Percentiles rank a stretch among this genome's conserved stretches.
Evolutionary conservation across 345 rosid species (phyloP).

Genomic region (Euphorbia peplus): DNA sequence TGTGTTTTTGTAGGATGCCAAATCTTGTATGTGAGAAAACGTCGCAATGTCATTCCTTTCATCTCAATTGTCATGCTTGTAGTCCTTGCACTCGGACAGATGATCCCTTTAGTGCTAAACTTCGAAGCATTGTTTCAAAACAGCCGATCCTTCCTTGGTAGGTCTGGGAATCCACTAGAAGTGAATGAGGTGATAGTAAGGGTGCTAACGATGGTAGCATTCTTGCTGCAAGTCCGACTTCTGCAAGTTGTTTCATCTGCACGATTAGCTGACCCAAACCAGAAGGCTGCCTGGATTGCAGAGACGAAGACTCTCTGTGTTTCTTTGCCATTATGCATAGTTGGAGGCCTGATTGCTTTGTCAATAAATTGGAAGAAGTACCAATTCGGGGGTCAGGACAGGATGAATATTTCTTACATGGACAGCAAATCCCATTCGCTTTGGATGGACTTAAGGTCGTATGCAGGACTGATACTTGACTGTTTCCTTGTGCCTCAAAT

Average conservation of each 20-base stretch:
- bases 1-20: slow-evolving; percentile 24
- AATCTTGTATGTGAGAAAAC: slow-evolving; percentile 21
- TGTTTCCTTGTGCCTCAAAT: slow-evolving; percentile 32
- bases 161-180: slow-evolving; percentile 18
- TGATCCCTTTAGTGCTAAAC: slow-evolving; percentile 30
- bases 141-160: neutral
- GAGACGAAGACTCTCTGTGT: slow-evolving; percentile 24
- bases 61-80: slow-evolving; percentile 27
- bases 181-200: slow-evolving; percentile 26
- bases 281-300: slow-evolving; percentile 22
- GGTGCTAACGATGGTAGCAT: slow-evolving; percentile 18
- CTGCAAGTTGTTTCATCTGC: slow-evolving; percentile 20
- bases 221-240: slow-evolving; percentile 26
- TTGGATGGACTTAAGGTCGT: slow-evolving; percentile 21
- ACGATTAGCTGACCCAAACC: slow-evolving; percentile 8
- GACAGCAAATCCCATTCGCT: slow-evolving; percentile 2
- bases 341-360: slow-evolving; percentile 19
- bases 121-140: slow-evolving; percentile 26
- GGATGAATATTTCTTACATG: neutral
- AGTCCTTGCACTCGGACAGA: slow-evolving; percentile 12
- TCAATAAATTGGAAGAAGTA: slow-evolving; percentile 12
- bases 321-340: slow-evolving; percentile 18
- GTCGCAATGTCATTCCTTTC: slow-evolving; percentile 10
- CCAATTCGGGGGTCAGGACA: neutral
- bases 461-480: slow-evolving; percentile 26